phyloP scores from a whole-genome alignment of 208 protist species.

The Wallacemonas rigidus region DNA sequence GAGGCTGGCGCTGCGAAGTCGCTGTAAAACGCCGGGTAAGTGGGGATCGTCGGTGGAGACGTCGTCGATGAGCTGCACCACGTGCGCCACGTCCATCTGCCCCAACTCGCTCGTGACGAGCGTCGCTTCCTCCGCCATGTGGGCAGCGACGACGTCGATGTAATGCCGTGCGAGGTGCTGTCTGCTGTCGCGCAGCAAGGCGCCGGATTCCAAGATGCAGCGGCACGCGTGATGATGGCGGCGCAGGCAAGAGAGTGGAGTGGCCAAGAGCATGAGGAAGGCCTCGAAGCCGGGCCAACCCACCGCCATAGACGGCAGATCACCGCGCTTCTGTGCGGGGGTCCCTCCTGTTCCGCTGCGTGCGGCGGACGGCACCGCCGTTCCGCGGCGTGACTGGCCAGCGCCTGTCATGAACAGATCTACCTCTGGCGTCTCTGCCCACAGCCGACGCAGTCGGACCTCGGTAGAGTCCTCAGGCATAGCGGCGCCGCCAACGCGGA shows the following conservation, averaged over 20 bases:
- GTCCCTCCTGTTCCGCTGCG: neutral
- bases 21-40: conserved; percentile 4
- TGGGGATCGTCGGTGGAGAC: conserved; percentile 21
- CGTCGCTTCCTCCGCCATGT: conserved; percentile 52
- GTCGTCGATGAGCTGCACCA: conserved; percentile 64
- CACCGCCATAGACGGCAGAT: conserved; percentile 44
- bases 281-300: conserved; percentile 78
- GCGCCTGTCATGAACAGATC: conserved; percentile 3
- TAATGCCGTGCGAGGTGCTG: conserved; percentile 51
- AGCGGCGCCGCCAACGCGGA: conserved; percentile 28
- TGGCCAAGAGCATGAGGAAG: conserved; percentile 65
- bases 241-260: conserved; percentile 63
- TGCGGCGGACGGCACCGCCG: conserved; percentile 6
- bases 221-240: conserved; percentile 72
- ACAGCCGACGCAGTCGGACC: neutral
- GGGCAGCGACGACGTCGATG: conserved; percentile 40
- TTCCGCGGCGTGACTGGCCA: neutral
- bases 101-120: conserved; percentile 66
- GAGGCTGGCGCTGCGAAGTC: conserved; percentile 12
- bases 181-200: conserved; percentile 32
- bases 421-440: conserved; percentile 9
- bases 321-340: neutral
- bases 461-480: conserved; percentile 32
- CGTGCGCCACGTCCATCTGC: conserved; percentile 52
- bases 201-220: conserved; percentile 63